Evolutionary conservation across 306 rosid genomes (phyloP).

Genomic region (Acacia melanoxylon): DNA sequence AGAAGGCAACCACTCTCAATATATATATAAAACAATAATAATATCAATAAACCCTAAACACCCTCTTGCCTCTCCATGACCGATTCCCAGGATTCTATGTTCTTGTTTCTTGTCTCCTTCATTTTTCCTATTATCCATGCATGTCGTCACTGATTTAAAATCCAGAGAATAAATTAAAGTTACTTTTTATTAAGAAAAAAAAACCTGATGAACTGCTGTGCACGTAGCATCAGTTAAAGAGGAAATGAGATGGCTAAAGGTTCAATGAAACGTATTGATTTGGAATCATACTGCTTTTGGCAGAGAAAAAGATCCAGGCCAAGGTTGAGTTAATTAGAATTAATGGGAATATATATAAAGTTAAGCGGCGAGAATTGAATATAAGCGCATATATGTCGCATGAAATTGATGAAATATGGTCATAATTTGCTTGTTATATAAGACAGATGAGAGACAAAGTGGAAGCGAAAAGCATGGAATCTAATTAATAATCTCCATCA

Average conservation of each 20-base stretch:
- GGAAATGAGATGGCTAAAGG: not conserved
- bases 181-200: not conserved
- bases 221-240: not conserved
- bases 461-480: conserved; percentile 14
- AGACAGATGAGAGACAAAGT: not conserved
- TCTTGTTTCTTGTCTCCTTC: not conserved
- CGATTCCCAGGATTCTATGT: conserved; percentile 23
- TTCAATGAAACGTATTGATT: not conserved
- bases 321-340: not conserved
- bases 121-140: not conserved
- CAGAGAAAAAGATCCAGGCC: not conserved
- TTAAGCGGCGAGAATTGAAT: not conserved
- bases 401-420: conserved; percentile 4
- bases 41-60: not conserved
- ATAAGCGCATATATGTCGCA: not conserved
- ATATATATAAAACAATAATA: not conserved
- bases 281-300: not conserved
- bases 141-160: not conserved
- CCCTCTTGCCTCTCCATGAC: not conserved
- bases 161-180: not conserved
- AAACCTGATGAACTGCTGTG: not conserved
- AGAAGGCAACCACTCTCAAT: not conserved
- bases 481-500: not conserved
- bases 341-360: not conserved
- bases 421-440: conserved; percentile 11